Percentiles rank a stretch among this genome's conserved stretches.
Conservation (phyloP, 2,329 filamentous ascomycete species). For the Corniculantispora saksenae region DNA sequence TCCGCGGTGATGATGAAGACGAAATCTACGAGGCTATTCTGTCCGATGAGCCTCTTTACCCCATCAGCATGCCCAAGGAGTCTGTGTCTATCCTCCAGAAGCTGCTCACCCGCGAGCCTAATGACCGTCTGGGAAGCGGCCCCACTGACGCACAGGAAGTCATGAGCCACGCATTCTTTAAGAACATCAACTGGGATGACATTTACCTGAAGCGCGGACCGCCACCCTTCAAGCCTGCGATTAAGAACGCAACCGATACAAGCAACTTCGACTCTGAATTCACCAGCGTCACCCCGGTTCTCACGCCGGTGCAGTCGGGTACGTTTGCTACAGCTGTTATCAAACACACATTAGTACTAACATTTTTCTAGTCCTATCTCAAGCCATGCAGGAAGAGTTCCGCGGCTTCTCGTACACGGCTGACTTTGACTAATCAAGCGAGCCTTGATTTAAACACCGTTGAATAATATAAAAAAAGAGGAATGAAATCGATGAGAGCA, state of each 20-base stretch:
- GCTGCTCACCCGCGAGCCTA: slow-evolving; percentile 90
- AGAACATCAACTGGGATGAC: slow-evolving; percentile 98
- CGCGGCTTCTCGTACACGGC: slow-evolving; percentile 96
- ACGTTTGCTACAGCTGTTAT: slow-evolving; percentile 44
- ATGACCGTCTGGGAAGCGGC: slow-evolving; percentile 87
- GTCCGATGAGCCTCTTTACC: slow-evolving; percentile 94
- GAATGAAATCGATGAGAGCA: slow-evolving; percentile 5
- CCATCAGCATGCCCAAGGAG: slow-evolving; percentile 97
- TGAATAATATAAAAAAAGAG: slow-evolving; percentile 3
- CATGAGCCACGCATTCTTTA: slow-evolving; percentile 98
- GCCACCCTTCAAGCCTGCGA: slow-evolving; percentile 85
- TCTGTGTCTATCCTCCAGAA: slow-evolving; percentile 98
- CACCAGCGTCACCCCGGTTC: slow-evolving; percentile 94
- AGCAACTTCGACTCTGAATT: slow-evolving; percentile 99
- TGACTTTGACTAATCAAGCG: slow-evolving; percentile 68
- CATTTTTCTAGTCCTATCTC: slow-evolving; percentile 72
- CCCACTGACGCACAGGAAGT: slow-evolving; percentile 97
- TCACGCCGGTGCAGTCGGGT: slow-evolving; percentile 97
- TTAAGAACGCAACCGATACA: slow-evolving; percentile 93
- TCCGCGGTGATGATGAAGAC: slow-evolving; percentile 97
- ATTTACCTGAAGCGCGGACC: slow-evolving; percentile 93
- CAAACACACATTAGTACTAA: slow-evolving; percentile 6
- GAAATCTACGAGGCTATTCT: slow-evolving; percentile 99
- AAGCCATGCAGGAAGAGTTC: slow-evolving; percentile 99
- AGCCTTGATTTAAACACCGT: slow-evolving; percentile 19